A percentile compares a stretch with the other conserved stretches of the same genome.
These are phyloP conservation scores for Linnemannia schmuckeri DNA, from an alignment of 192 early-diverging fungal species.

Conservation along the genomic window DNA sequence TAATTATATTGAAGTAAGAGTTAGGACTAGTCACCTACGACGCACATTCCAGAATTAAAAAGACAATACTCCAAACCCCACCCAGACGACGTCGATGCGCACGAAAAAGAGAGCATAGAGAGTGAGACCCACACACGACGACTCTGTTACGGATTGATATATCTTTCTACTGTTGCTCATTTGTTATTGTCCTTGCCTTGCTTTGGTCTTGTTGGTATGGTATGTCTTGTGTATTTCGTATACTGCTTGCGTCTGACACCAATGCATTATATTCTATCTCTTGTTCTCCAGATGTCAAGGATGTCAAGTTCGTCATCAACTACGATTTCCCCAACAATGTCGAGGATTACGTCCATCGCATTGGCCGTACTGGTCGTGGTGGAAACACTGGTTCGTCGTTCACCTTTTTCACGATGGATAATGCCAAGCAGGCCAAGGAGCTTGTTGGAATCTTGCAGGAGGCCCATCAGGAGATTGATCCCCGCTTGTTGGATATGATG, in stretches of 20 bases:
- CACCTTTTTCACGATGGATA: slow-evolving; percentile 94
- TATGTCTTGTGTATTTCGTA: neutral
- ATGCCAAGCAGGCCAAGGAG: slow-evolving; percentile 86
- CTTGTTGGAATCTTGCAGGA: slow-evolving; percentile 90
- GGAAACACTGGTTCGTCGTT: slow-evolving; percentile 90
- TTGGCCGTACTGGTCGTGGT: slow-evolving; percentile 97
- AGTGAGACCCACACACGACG: neutral
- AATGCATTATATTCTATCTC: neutral
- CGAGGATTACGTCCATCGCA: slow-evolving; percentile 93
- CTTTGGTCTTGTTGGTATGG: neutral
- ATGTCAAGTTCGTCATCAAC: slow-evolving; percentile 98
- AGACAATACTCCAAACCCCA: neutral
- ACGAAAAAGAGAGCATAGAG: neutral
- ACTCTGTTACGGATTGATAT: neutral
- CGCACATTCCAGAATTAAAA: slow-evolving; percentile 36
- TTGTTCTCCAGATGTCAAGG: slow-evolving; percentile 80
- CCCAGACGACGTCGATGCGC: neutral
- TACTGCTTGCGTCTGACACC: neutral
- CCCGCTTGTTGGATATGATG: slow-evolving; percentile 79
- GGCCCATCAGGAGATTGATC: slow-evolving; percentile 91
- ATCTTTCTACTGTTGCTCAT: neutral
- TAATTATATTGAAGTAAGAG: slow-evolving; percentile 27
- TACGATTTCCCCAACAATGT: slow-evolving; percentile 94
- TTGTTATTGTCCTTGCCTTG: neutral
- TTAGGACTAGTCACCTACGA: slow-evolving; percentile 30